Conservation (phyloP, 2,329 filamentous ascomycete species). For the Cylindrodendrum hubeiense region DNA sequence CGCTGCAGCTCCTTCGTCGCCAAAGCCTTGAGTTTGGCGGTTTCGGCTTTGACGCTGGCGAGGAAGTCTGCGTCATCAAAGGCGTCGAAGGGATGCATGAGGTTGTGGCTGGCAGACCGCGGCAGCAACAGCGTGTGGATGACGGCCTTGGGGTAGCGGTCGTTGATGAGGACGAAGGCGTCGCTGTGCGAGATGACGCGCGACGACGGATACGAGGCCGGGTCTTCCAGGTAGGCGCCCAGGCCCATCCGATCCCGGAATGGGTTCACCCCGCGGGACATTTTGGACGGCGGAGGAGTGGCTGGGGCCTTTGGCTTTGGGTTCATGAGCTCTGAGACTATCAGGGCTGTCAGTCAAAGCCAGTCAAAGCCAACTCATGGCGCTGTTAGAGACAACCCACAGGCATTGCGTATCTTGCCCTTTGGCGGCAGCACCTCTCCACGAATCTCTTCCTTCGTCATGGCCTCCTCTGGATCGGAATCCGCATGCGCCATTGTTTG, state of each 20-base stretch:
- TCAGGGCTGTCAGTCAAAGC: conserved; percentile 20
- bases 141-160: conserved; percentile 87
- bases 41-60: conserved; percentile 70
- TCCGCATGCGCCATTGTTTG: conserved; percentile 41
- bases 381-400: conserved; percentile 44
- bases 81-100: conserved; percentile 81
- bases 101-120: conserved; percentile 70
- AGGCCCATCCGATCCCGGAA: conserved; percentile 71
- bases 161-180: conserved; percentile 81
- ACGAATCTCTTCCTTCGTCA: conserved; percentile 56
- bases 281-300: conserved; percentile 29
- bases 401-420: conserved; percentile 54
- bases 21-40: conserved; percentile 69
- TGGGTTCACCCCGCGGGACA: conserved; percentile 41
- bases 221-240: conserved; percentile 74
- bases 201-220: conserved; percentile 70
- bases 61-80: conserved; percentile 80
- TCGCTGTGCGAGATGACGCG: conserved; percentile 75
- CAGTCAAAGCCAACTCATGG: neutral
- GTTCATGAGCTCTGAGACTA: conserved; percentile 51
- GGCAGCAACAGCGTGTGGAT: conserved; percentile 92
- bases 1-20: conserved; percentile 82
- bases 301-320: conserved; percentile 50
- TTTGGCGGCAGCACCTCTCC: conserved; percentile 45
- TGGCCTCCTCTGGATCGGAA: conserved; percentile 54